A percentile compares a stretch with the other conserved stretches of the same genome.
phyloP scores from a whole-genome alignment of 2,329 filamentous ascomycete genomes.

The Coleophoma eucalyptorum region DNA sequence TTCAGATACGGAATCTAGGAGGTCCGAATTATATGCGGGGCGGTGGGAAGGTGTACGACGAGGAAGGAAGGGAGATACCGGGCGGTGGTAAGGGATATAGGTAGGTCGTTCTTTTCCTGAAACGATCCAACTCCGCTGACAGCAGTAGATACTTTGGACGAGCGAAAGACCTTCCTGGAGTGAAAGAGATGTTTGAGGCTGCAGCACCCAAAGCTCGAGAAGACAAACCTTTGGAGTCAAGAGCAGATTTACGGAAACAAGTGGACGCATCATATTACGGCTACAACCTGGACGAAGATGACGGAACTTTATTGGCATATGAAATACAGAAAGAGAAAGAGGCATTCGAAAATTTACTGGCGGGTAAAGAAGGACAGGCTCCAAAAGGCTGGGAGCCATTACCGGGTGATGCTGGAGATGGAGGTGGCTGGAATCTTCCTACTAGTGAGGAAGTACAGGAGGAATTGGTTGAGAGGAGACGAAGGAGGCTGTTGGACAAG shows the following conservation, averaged over 20 bases:
- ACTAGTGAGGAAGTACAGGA: conserved; percentile 90
- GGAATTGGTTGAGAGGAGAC: conserved; percentile 83
- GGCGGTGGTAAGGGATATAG: conserved; percentile 85
- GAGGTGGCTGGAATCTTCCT: conserved; percentile 76
- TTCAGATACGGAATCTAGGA: conserved; percentile 92
- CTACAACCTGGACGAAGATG: conserved; percentile 89
- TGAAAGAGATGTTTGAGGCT: conserved; percentile 93
- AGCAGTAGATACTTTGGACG: conserved; percentile 83
- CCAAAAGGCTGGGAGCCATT: conserved; percentile 78
- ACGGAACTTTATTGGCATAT: conserved; percentile 74
- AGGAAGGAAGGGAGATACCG: conserved; percentile 50
- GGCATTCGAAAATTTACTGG: conserved; percentile 65
- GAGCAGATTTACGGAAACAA: conserved; percentile 66
- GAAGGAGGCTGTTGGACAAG: conserved; percentile 81
- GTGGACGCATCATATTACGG: conserved; percentile 97
- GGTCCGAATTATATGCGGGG: conserved; percentile 79
- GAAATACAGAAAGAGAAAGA: conserved; percentile 82
- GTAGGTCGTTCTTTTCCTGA: conserved; percentile 40
- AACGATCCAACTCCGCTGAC: not conserved
- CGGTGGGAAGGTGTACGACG: conserved; percentile 46
- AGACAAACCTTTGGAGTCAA: conserved; percentile 60
- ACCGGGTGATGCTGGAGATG: conserved; percentile 84
- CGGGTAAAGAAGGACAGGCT: conserved; percentile 49
- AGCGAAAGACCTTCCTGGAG: conserved; percentile 84
- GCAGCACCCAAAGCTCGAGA: conserved; percentile 54